Base-by-base conservation (phyloP, 2,329 filamentous ascomycete genomes). In the Aspergillus niger region DNA sequence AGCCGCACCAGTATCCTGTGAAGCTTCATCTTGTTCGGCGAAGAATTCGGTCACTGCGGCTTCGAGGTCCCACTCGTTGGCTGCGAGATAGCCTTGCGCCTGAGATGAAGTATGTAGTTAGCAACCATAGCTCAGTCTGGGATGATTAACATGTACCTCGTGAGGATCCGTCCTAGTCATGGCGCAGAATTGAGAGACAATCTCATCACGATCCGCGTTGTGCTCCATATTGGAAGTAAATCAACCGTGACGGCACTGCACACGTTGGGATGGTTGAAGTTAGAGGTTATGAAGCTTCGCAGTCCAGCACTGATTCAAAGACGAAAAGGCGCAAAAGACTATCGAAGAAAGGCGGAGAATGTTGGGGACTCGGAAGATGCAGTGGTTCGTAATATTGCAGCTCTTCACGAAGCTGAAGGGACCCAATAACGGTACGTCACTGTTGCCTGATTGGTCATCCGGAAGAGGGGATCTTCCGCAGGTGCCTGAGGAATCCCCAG, bases 61-160 rank as follows among this genome's bases (percentile, higher is more conserved):
- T 65, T 84, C 81, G 47, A 91, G 77, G 69, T 92, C 84, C 88
- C 90, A 92, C 65, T 83, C 78, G 69, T 84, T 87, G 38, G 83
- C 82, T 22, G 81, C 79, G 7, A 94, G 85, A 66, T 90, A 90
- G 62, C 88, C 82, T 58, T 81, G 81, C 50, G 90, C 90, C 89
- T 92, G 39, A 11, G 11, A 43, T 13, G 10, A 8, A 8, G 13
- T 8, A n/a, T 6, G n/a, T 8, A 6, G 7, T 58, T 58, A 60
- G 55, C 49, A 11, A n/a, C n/a, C 63, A 28, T 8, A 22, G 58
- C 15, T 8, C 28, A 4, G 7, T 32, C 7, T 41, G 17, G 39
- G 55, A 20, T 28, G 5, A 7, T 20, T 4, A 5, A 15, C 53
- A 60, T 72, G 54, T 77, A 85, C 85, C 70, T 82, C 77, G 58